phyloP scores from a whole-genome alignment of 805 yeast species.

The Suhomyces canberraensis region DNA sequence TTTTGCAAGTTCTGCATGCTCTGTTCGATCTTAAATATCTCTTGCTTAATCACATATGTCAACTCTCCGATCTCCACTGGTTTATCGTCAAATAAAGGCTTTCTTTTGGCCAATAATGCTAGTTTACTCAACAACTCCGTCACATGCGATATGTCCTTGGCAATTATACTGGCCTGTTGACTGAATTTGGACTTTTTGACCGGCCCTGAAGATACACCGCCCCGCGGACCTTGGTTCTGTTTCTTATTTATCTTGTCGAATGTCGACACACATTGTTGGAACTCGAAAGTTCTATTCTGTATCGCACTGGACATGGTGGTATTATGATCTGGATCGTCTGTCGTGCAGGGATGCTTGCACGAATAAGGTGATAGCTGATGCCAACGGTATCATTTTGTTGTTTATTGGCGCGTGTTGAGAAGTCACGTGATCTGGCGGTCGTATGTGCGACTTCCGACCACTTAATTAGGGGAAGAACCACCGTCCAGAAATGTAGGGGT shows the following conservation, averaged over 20 bases:
- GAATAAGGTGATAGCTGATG: too few relatives aligned
- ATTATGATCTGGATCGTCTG: too few relatives aligned
- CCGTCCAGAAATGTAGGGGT: too few relatives aligned
- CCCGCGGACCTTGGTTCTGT: conserved; percentile 14
- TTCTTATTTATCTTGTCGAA: conserved; percentile 60
- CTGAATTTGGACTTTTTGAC: conserved; percentile 36
- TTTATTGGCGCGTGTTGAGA: too few relatives aligned
- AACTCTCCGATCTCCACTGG: conserved; percentile 92
- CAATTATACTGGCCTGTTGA: conserved; percentile 75
- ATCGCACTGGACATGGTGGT: conserved; percentile 24
- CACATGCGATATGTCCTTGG: conserved; percentile 83
- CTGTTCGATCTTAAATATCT: conserved; percentile 76
- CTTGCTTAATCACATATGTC: conserved; percentile 84
- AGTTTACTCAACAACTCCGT: conserved; percentile 77
- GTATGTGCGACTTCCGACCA: too few relatives aligned
- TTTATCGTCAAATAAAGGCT: conserved; percentile 88
- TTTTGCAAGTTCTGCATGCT: conserved; percentile 60
- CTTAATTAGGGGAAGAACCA: too few relatives aligned
- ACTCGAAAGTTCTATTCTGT: conserved; percentile 88
- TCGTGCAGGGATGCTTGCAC: too few relatives aligned
- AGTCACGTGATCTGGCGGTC: too few relatives aligned
- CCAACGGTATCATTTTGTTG: too few relatives aligned
- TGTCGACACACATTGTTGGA: conserved; percentile 84
- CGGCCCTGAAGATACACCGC: conserved; percentile 10
- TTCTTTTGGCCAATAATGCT: conserved; percentile 82